Base-by-base conservation (phyloP, 495 filamentous ascomycete genomes). In the Podospora pseudopauciseta region DNA sequence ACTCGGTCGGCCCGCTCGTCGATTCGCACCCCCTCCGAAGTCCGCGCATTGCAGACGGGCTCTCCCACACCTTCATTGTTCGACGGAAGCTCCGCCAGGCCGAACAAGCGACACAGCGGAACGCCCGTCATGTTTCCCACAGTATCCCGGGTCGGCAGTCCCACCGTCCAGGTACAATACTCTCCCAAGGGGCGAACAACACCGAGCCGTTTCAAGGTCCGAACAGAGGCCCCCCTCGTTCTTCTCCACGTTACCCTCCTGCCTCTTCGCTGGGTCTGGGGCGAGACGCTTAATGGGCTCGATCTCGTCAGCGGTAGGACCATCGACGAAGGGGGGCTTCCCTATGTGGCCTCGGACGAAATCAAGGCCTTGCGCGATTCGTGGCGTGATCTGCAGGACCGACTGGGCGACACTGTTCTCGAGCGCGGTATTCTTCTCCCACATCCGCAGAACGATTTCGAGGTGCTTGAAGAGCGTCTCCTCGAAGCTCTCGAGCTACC, bases 371-470 rank as follows among this genome's bases (percentile, higher is more conserved):
- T 92, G 30, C 86, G 87, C 72, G 86, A 89, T 64, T 88, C 90
- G 34, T 94, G 91, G 89, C 84, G 89, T 19, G 78, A 93, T 15
- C 78, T 97, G 4, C 86, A 89, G 71, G 91, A 94, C 54, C 91
- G 91, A 66, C 77, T 90, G 20, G 87, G 88, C 20, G 89, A 92
- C 19, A 94, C 91, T 0, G 87, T 97, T 2, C 80, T 95, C 13
- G 90, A 93, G 71, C 86, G 95, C 1, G 95, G 95, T 0, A 84
- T 99, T 18, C 81, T 99, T 56, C 85, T 99, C 7, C 88, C 92
- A 1, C 95, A 99, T 74, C 95, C 95, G 15, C 87, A 90, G 72
- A 92, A 93, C 67, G 90, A 96, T 70, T 97, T 94, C 73, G 94
- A 96, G 73, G 78, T 97, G 27, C 86, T 99, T 0, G 95, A 99